These are phyloP conservation scores for Striga hermonthica DNA, from an alignment of 305 asterid species.

Conservation along the genomic window DNA sequence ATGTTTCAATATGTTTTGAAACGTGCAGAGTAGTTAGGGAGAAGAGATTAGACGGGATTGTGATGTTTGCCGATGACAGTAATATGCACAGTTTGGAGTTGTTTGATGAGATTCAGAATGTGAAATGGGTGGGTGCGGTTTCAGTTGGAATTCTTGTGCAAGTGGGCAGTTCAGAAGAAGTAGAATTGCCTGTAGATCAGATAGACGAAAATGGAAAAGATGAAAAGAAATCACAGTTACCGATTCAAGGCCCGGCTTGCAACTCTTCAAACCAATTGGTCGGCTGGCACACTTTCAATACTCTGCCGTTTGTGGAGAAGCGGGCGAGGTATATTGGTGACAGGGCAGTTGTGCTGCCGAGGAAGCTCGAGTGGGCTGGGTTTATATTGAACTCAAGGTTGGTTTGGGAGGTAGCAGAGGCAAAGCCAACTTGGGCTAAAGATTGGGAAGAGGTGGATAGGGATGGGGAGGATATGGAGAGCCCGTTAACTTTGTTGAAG, in stretches of 20 bases:
- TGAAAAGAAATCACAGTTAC: slow-evolving; percentile 52
- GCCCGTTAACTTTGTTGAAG: slow-evolving; percentile 65
- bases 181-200: slow-evolving; percentile 34
- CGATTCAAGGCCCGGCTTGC: slow-evolving; percentile 89
- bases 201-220: slow-evolving; percentile 39
- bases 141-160: slow-evolving; percentile 83
- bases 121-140: slow-evolving; percentile 82
- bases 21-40: slow-evolving; percentile 66
- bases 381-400: slow-evolving; percentile 79
- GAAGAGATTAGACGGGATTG: slow-evolving; percentile 73
- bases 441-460: slow-evolving; percentile 56
- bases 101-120: slow-evolving; percentile 90
- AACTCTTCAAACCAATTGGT: slow-evolving; percentile 69
- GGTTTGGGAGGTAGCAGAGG: slow-evolving; percentile 67
- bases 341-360: slow-evolving; percentile 74
- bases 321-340: slow-evolving; percentile 84
- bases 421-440: slow-evolving; percentile 73
- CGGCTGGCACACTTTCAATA: slow-evolving; percentile 81
- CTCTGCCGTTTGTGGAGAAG: slow-evolving; percentile 43
- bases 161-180: slow-evolving; percentile 52
- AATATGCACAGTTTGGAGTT: slow-evolving; percentile 89
- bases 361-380: slow-evolving; percentile 92
- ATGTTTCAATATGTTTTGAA: slow-evolving; percentile 28
- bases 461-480: slow-evolving; percentile 56
- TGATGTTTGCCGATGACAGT: slow-evolving; percentile 92